Evolutionary conservation across 2,329 filamentous ascomycete species (phyloP).

Genomic region (Sclerotinia minor): DNA sequence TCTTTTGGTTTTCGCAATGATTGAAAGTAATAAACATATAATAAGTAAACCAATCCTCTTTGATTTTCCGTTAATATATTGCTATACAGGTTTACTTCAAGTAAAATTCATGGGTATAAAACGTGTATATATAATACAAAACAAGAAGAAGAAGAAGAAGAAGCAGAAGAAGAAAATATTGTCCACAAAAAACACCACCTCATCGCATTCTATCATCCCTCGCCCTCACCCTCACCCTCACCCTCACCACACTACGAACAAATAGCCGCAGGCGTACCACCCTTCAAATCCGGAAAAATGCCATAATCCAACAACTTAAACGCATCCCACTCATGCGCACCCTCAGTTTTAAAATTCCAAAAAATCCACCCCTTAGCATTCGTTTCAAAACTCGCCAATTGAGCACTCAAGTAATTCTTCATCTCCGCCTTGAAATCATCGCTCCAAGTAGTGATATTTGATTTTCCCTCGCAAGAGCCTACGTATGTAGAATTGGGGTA

Average conservation of each 20-base stretch:
- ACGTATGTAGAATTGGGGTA: constrained; percentile 50
- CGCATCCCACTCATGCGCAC: constrained; percentile 54
- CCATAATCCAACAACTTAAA: constrained; percentile 51
- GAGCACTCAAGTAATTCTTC: constrained; percentile 55
- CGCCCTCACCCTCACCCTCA: too few relatives aligned
- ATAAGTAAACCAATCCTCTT: not conserved
- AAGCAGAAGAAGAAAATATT: not conserved
- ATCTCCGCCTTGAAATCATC: constrained; percentile 48
- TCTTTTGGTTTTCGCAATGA: too few relatives aligned
- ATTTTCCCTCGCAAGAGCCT: constrained; percentile 56
- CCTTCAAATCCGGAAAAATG: constrained; percentile 49
- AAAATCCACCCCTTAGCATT: constrained; percentile 56
- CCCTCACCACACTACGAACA: constrained; percentile 1
- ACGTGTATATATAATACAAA: not conserved
- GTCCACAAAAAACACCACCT: not conserved
- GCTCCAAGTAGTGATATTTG: constrained; percentile 49
- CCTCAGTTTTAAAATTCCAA: constrained; percentile 61
- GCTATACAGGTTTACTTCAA: not conserved
- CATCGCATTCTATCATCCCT: too few relatives aligned
- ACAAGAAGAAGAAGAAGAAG: not conserved
- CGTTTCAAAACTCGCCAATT: constrained; percentile 53
- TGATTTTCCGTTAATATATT: not conserved
- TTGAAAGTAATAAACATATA: not conserved
- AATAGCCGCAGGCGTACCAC: not conserved
- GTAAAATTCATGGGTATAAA: constrained; percentile 11